A percentile compares a stretch with the other conserved stretches of the same genome.
Conservation (phyloP, 192 early-diverging fungal species). For the Coemansia sp. region DNA sequence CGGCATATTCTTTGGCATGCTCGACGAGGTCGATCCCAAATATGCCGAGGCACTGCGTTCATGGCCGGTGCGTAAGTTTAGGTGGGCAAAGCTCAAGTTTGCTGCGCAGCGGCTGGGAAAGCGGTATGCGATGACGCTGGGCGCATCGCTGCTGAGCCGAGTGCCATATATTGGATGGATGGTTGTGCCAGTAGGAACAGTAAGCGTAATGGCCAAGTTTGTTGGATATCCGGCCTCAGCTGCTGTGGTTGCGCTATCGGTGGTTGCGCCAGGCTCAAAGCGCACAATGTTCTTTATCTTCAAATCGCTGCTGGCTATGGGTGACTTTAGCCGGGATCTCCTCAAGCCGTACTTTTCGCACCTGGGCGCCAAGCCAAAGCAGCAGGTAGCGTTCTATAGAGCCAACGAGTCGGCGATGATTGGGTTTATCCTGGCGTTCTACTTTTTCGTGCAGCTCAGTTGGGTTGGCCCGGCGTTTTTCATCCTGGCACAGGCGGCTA, state of each 20-base stretch:
- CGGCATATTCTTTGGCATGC: conserved; percentile 42
- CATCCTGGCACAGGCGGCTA: conserved; percentile 43
- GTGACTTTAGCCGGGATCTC: conserved; percentile 48
- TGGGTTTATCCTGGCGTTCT: conserved; percentile 45
- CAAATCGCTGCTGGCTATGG: conserved; percentile 50
- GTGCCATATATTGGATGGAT: conserved; percentile 45
- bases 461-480: conserved; percentile 52
- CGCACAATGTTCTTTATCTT: conserved; percentile 37
- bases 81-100: conserved; percentile 44
- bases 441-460: conserved; percentile 50
- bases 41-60: conserved; percentile 30
- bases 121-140: conserved; percentile 45
- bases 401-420: conserved; percentile 38
- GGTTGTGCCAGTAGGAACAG: conserved; percentile 34
- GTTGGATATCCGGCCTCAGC: conserved; percentile 38
- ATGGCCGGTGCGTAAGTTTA: conserved; percentile 38
- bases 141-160: conserved; percentile 22
- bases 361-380: conserved; percentile 43
- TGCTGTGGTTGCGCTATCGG: conserved; percentile 22
- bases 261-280: conserved; percentile 30
- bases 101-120: conserved; percentile 30
- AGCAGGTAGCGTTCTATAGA: conserved; percentile 39
- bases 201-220: conserved; percentile 46
- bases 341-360: conserved; percentile 45
- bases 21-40: conserved; percentile 40